Conservation (phyloP, 225 moss, liverwort and hornwort species). For the Climacium dendroides region DNA sequence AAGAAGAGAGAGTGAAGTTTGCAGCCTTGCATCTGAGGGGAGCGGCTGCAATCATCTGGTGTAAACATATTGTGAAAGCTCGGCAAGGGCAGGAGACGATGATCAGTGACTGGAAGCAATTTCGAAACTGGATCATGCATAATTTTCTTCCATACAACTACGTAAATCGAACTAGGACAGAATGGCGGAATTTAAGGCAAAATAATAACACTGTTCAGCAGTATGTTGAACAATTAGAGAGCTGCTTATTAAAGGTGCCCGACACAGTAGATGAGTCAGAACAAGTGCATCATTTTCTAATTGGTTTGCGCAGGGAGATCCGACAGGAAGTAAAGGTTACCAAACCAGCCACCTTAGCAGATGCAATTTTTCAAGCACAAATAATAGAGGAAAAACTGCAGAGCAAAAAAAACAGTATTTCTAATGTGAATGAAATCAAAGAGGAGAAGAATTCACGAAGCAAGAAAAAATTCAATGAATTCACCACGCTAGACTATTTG, state of each 20-base stretch:
- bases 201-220: constrained; percentile 7
- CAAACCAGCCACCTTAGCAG: constrained; percentile 19
- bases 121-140: constrained; percentile 23
- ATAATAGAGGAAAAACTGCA: constrained; percentile 11
- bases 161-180: constrained; percentile 8
- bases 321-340: constrained; percentile 15
- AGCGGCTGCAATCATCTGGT: constrained; percentile 26
- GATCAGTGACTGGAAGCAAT: constrained; percentile 19
- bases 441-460: constrained; percentile 1
- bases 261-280: constrained; percentile 20
- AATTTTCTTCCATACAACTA: constrained; percentile 25
- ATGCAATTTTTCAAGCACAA: constrained; percentile 30
- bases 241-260: constrained; percentile 7
- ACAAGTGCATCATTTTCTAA: constrained; percentile 24
- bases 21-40: constrained; percentile 15
- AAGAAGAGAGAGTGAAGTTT: constrained; percentile 20
- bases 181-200: constrained; percentile 21
- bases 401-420: neutral
- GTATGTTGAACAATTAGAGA: constrained; percentile 29
- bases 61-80: constrained; percentile 12
- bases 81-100: constrained; percentile 15
- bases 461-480: constrained; percentile 8
- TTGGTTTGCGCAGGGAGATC: constrained; percentile 14
- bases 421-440: neutral
- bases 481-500: neutral